Conservation (phyloP, 495 filamentous ascomycete species). For the Bacidia rubella region DNA sequence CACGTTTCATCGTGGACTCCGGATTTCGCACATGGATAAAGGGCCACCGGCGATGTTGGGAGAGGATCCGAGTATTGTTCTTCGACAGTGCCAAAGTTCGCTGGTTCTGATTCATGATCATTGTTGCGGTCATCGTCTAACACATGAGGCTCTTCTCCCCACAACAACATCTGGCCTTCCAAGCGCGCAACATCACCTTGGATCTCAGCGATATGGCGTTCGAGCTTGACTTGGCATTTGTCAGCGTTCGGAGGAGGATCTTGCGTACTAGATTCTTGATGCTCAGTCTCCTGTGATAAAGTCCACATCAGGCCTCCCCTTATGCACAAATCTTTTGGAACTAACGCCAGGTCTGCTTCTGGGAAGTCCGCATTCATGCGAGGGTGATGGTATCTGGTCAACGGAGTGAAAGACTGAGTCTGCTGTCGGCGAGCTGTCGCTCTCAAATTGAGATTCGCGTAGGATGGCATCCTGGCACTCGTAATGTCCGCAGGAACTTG, state of each 20-base stretch:
- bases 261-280: not conserved
- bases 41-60: too few relatives aligned
- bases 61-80: too few relatives aligned
- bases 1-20: too few relatives aligned
- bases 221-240: not conserved
- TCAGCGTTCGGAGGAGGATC: not conserved
- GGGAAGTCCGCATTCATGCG: slow-evolving; percentile 1
- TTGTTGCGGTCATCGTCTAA: too few relatives aligned
- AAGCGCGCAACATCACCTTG: not conserved
- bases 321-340: slow-evolving; percentile 6
- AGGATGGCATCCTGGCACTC: not conserved
- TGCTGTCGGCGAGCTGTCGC: not conserved
- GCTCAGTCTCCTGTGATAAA: not conserved
- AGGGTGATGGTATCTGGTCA: slow-evolving; percentile 6
- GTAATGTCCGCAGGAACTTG: too few relatives aligned
- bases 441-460: not conserved
- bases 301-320: not conserved
- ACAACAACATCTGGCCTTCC: too few relatives aligned
- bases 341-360: not conserved
- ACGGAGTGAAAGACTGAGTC: slow-evolving; percentile 2
- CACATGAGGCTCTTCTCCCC: too few relatives aligned
- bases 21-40: too few relatives aligned
- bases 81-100: too few relatives aligned
- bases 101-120: too few relatives aligned
- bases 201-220: not conserved